Conservation (phyloP, 805 yeast species). For the Yamadazyma sp. region DNA sequence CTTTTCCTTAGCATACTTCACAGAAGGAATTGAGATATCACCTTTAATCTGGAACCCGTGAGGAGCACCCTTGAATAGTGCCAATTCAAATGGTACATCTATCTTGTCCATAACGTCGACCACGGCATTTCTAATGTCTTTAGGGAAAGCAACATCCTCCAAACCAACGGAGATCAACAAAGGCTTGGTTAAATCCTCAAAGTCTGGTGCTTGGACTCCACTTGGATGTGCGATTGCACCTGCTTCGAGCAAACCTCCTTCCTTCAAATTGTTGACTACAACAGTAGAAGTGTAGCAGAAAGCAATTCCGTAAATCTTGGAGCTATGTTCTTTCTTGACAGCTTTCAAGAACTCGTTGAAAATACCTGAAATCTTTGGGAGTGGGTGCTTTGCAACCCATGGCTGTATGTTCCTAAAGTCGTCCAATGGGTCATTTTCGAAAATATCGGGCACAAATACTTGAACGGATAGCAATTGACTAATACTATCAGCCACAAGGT, state of each 20-base stretch:
- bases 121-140: slow-evolving; percentile 57
- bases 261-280: slow-evolving; percentile 29
- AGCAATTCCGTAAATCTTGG: slow-evolving; percentile 19
- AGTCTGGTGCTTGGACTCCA: slow-evolving; percentile 57
- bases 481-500: slow-evolving; percentile 30
- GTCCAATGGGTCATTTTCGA: slow-evolving; percentile 22
- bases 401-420: slow-evolving; percentile 4
- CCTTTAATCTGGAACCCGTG: slow-evolving; percentile 85
- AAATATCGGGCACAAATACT: slow-evolving; percentile 32
- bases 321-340: slow-evolving; percentile 2
- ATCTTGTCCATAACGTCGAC: slow-evolving; percentile 49
- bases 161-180: slow-evolving; percentile 71
- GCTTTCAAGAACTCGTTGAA: slow-evolving; percentile 6
- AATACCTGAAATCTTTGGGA: slow-evolving; percentile 11
- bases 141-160: slow-evolving; percentile 56
- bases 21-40: slow-evolving; percentile 51
- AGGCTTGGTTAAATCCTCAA: slow-evolving; percentile 57
- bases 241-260: slow-evolving; percentile 45
- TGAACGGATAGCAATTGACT: slow-evolving; percentile 16
- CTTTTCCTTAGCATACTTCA: slow-evolving; percentile 66
- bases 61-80: slow-evolving; percentile 55
- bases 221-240: slow-evolving; percentile 84
- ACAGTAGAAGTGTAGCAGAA: slow-evolving; percentile 26
- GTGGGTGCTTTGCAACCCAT: slow-evolving; percentile 15
- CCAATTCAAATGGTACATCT: slow-evolving; percentile 54